Evolutionary conservation across 2,329 filamentous ascomycete genomes (phyloP), one percentile per base, ranked within the genome.

Genomic region (Lanzia echinophila): DNA sequence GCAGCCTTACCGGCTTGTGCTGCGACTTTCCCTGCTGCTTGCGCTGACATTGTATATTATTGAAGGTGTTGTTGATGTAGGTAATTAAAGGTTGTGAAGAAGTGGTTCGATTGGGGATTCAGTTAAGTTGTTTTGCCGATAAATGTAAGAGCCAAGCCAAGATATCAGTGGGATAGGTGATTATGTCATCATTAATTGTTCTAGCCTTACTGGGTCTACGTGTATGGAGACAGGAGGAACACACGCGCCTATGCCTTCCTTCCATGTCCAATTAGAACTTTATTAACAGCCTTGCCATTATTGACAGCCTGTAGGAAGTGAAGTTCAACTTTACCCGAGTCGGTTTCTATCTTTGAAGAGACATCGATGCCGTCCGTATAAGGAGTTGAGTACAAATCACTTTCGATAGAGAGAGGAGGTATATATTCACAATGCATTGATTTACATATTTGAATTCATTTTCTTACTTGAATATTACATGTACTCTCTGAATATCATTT

Each of bases 1-100:
- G 70, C 68, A 39, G 65, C 65, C 54, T 64, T 65, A 54, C 54
- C 58, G 28, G 68, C 68, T 42, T 66, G 65, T 54, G 68, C 68
- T 55, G 70, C 67, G 42, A 62, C 61, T 58, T 61, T 65, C 59
- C 63, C 57, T 46, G 58, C 63, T 45, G 63, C 63, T 63, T 61
- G 58, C 50, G 63, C 61, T 44, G 65, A 67, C 66, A 68, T 69
- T 44, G 34, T 63, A 22, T 10, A 31, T 15, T 34, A 19, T 58
- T 42, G 36, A 42, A 45, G 39, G 42, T 56, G 42, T 50, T 55
- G 50, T 22, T 41, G 41, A 46, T 53, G 50, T 50, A 38, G 49
- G 36, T 50, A 41, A 36, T 39, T 48, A 46, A 49, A 22, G 24
- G 19, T 31, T 46, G 33, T 39, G 41, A 36, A 17, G 50, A 51